These are phyloP conservation scores for Lactarius trivialis DNA, from an alignment of 768 basidiomycete genomes.

Conservation along the genomic window DNA sequence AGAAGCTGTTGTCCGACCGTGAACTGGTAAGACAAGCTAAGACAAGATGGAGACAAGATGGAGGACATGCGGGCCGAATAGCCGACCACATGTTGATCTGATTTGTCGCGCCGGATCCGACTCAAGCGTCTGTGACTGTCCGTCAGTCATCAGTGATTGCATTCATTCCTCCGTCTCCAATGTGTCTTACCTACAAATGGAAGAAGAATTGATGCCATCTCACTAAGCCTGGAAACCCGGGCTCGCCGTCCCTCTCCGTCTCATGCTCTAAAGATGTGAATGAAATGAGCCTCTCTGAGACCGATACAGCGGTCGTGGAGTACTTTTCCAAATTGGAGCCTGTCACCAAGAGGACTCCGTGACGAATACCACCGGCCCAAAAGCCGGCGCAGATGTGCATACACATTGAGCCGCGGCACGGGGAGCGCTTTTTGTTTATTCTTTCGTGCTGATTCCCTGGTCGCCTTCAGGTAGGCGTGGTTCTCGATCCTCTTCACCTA, in stretches of 20 bases:
- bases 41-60: too few species aligned
- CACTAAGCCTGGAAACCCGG: conserved; percentile 3
- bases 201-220: too few species aligned
- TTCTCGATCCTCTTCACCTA: not conserved
- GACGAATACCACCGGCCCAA: conserved; percentile 17
- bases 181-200: too few species aligned
- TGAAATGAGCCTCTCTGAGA: conserved; percentile 6
- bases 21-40: too few species aligned
- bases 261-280: not conserved
- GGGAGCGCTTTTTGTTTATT: not conserved
- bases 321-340: conserved; percentile 15
- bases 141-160: too few species aligned
- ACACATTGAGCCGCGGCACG: not conserved
- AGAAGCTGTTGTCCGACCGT: too few species aligned
- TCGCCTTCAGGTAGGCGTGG: conserved; percentile 4
- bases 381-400: conserved; percentile 17
- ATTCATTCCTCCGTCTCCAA: too few species aligned
- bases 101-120: too few species aligned
- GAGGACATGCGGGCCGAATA: too few species aligned
- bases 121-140: too few species aligned
- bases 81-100: too few species aligned
- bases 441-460: not conserved
- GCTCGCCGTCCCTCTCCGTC: not conserved
- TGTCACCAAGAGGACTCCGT: conserved; percentile 4
- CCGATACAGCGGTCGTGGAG: not conserved